Evolutionary conservation across 768 basidiomycete species (phyloP).

Genomic region (Inosperma sp.): DNA sequence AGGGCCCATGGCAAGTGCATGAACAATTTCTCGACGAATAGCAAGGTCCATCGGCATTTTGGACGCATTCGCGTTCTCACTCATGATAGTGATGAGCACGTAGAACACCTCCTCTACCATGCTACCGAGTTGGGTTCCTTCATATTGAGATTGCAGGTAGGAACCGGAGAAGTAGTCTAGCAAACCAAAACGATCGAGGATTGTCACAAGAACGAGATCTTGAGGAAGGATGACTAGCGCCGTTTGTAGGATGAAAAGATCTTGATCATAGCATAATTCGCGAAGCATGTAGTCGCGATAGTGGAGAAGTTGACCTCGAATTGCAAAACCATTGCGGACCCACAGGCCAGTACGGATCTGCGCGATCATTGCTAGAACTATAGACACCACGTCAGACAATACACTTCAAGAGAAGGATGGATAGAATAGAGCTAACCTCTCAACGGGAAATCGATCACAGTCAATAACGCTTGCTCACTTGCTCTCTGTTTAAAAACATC

Average conservation of each 20-base stretch:
- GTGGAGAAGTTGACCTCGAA: conserved; percentile 90
- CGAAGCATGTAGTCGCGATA: conserved; percentile 96
- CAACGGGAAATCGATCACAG: conserved; percentile 83
- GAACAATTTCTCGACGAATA: conserved; percentile 82
- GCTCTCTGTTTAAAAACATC: conserved; percentile 59
- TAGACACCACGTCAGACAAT: not conserved
- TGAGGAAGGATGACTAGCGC: conserved; percentile 77
- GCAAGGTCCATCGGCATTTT: conserved; percentile 59
- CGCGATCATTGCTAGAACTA: conserved; percentile 86
- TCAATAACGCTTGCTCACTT: conserved; percentile 64
- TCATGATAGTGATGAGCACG: conserved; percentile 80
- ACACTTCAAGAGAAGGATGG: not conserved
- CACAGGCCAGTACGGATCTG: conserved; percentile 94
- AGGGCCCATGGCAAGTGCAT: conserved; percentile 83
- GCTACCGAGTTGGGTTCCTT: conserved; percentile 63
- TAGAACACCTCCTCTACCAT: conserved; percentile 93
- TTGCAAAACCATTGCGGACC: conserved; percentile 96
- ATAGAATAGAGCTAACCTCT: conserved; percentile 56
- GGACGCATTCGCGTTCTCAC: conserved; percentile 72
- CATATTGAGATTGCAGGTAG: conserved; percentile 54
- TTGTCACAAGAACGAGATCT: conserved; percentile 71
- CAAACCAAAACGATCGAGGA: conserved; percentile 88
- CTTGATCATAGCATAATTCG: conserved; percentile 96
- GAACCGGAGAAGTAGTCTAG: conserved; percentile 68
- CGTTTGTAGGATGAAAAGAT: conserved; percentile 82